These are phyloP conservation scores for Candida montana DNA, from an alignment of 805 yeast genomes.

Conservation along the genomic window DNA sequence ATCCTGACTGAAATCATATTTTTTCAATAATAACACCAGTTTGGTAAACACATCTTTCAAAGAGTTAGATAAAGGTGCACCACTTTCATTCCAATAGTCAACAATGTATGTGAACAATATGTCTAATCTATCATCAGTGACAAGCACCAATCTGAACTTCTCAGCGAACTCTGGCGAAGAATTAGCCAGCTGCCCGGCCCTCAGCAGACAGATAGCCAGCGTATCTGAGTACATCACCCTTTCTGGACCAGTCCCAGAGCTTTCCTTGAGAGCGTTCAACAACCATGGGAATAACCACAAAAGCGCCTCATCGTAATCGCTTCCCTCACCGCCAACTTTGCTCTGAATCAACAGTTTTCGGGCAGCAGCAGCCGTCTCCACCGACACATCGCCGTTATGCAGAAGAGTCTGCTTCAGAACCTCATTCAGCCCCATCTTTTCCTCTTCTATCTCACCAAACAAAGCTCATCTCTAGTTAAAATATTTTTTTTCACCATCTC, in stretches of 20 bases:
- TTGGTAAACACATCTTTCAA: conserved; percentile 56
- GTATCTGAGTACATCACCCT: conserved; percentile 51
- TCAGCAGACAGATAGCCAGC: conserved; percentile 56
- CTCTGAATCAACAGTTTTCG: conserved; percentile 14
- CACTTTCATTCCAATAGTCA: conserved; percentile 67
- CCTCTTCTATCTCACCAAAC: background rate
- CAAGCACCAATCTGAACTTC: conserved; percentile 8
- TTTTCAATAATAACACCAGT: conserved; percentile 37
- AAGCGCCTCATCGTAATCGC: conserved; percentile 13
- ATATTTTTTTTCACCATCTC: conserved; percentile 2
- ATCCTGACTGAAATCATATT: conserved; percentile 17
- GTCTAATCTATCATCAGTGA: conserved; percentile 20
- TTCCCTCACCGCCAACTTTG: conserved; percentile 7
- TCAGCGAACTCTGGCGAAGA: conserved; percentile 11
- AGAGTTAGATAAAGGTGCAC: conserved; percentile 67
- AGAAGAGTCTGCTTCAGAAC: background rate
- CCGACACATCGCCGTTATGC: background rate
- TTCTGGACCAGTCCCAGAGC: conserved; percentile 31
- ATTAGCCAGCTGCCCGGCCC: conserved; percentile 40
- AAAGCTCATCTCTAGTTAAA: background rate
- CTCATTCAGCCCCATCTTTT: background rate
- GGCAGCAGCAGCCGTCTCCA: background rate
- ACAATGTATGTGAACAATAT: conserved; percentile 48
- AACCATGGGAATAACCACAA: conserved; percentile 24
- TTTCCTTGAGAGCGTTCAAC: conserved; percentile 26